Evolutionary conservation across 2,329 filamentous ascomycete species (phyloP), one percentile per base, ranked within the genome.

Genomic region (Aureobasidium sp.): DNA sequence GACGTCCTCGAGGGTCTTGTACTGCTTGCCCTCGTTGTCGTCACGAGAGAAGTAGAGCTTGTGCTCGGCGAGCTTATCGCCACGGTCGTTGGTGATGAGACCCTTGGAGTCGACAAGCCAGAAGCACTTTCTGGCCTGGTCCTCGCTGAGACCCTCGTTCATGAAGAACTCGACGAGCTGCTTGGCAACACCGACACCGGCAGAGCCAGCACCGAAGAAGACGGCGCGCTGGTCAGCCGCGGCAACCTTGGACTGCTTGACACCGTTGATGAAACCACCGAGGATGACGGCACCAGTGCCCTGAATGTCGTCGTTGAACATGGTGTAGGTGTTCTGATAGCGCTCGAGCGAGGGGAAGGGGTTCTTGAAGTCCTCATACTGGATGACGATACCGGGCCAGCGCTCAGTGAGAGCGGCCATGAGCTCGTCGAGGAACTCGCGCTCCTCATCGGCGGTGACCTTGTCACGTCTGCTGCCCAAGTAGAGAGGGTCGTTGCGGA

Each of bases 291-390:
- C 90, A 62, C 93, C 93, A 62, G 93, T 97, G 19, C 55, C 49
- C n/a, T 53, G 91, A 66, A 98, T 93, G 68, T 98, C 91, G 66
- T 97, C 93, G 71, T 97, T 97, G 81, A 98, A 98, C 79, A 88
- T 94, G 70, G 88, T 90, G 77, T 95, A 91, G 59, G 78, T 80
- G 68, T 90, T 78, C 62, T 88, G 86, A 74, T 97, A 97, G 56
- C 89, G 83, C 68, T 93, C 86, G 35, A 97, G 80, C 64, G 94
- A 91, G 58, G 87, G 86, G 80, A 97, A 98, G 41, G 93, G 91
- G 65, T 91, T 95, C 77, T 97, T 95, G 71, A 95, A 97, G 67
- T 97, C 93, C 57, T 97, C 91, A 63, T 95, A 97, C 69, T 97
- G 93, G 58, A 97, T 88, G 60, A 85, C 81, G 61, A 85, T 84